Evolutionary conservation across 2,329 filamentous ascomycete genomes (phyloP).

Genomic region (Aspergillus aculeatinus): DNA sequence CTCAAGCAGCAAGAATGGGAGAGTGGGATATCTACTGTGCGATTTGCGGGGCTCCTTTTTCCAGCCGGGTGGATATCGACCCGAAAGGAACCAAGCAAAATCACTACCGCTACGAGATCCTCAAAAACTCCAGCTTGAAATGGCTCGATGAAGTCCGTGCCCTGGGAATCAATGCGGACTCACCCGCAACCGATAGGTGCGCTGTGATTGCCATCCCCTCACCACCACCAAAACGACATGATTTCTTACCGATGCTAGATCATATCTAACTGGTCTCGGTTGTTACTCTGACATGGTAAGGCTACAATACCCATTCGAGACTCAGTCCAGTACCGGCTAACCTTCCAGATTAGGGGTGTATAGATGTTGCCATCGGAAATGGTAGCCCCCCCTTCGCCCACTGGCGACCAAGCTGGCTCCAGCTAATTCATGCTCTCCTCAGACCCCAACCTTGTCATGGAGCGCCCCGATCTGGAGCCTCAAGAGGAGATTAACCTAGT

Average conservation of each 20-base stretch:
- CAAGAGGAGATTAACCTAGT: neutral
- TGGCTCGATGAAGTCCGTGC: conserved; percentile 7
- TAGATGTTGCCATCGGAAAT: no score
- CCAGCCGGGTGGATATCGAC: conserved; percentile 8
- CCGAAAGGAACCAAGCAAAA: conserved; percentile 5
- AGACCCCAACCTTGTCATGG: no score
- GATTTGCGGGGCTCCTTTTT: conserved; percentile 5
- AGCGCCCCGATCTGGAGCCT: no score
- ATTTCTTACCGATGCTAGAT: neutral
- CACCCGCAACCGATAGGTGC: conserved; percentile 4
- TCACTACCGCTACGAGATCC: conserved; percentile 7
- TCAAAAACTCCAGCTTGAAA: conserved; percentile 4
- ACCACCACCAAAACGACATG: neutral
- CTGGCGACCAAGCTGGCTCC: no score
- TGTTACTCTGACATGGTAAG: no score
- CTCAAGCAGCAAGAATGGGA: neutral
- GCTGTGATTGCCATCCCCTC: neutral
- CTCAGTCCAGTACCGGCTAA: no score
- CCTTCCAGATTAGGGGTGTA: no score
- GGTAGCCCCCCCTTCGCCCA: no score
- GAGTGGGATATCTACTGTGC: conserved; percentile 5
- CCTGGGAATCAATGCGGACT: neutral
- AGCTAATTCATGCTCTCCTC: no score
- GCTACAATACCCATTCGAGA: no score
- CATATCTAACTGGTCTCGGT: neutral